These are phyloP conservation scores for Lecanoromycetidae sp. DNA, from an alignment of 2,329 filamentous ascomycete genomes.

Conservation along the genomic window DNA sequence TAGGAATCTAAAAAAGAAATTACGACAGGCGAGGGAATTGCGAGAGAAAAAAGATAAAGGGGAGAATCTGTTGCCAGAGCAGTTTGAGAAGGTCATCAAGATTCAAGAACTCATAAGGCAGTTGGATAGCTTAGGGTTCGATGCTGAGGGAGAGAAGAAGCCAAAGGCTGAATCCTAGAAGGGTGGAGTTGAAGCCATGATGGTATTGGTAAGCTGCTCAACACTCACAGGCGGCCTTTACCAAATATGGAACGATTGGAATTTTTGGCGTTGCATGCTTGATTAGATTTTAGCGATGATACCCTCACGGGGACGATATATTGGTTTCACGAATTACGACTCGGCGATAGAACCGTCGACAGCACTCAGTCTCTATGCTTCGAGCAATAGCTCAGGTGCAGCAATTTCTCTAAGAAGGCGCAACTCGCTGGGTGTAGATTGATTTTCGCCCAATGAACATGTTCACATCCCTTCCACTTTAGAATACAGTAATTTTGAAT, in stretches of 20 bases:
- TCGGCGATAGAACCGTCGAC: too few relatives aligned
- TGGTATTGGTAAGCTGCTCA: slow-evolving; percentile 15
- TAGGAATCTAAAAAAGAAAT: slow-evolving; percentile 81
- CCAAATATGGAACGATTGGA: too few relatives aligned
- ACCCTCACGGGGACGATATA: background rate
- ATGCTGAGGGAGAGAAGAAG: slow-evolving; percentile 59
- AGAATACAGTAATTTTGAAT: too few relatives aligned
- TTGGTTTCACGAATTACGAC: too few relatives aligned
- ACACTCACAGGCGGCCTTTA: slow-evolving; percentile 22
- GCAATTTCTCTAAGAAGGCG: too few relatives aligned
- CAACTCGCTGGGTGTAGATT: too few relatives aligned
- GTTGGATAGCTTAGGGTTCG: slow-evolving; percentile 72
- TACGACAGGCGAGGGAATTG: slow-evolving; percentile 83
- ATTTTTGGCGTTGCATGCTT: background rate
- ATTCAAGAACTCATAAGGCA: slow-evolving; percentile 89
- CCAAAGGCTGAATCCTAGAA: slow-evolving; percentile 4
- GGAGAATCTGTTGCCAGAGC: slow-evolving; percentile 73
- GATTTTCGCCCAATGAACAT: too few relatives aligned
- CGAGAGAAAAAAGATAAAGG: slow-evolving; percentile 85
- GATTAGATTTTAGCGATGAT: too few relatives aligned
- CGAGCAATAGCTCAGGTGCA: too few relatives aligned
- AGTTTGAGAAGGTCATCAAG: slow-evolving; percentile 94
- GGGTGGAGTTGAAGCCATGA: background rate
- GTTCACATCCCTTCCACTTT: too few relatives aligned
- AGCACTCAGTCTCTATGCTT: too few relatives aligned